Evolutionary conservation across 345 rosid species (phyloP).

Genomic region (Citropsis articulata): DNA sequence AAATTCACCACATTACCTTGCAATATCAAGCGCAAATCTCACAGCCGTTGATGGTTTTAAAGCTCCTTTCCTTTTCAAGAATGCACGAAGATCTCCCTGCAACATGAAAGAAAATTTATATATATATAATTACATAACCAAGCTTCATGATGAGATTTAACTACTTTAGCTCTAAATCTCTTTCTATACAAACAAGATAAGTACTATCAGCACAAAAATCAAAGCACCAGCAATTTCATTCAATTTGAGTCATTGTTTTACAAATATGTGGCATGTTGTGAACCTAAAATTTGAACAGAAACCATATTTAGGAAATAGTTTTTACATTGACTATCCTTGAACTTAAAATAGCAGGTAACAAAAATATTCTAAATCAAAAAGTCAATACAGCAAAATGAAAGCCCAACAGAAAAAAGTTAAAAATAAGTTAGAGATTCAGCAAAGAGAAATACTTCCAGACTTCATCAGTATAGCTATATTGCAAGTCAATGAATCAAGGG

Average conservation of each 20-base stretch:
- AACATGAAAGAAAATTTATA: constrained; percentile 6
- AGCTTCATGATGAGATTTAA: neutral
- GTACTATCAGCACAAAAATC: neutral
- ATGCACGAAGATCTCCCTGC: constrained; percentile 78
- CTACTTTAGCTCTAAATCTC: neutral
- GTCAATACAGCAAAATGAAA: neutral
- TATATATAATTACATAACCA: neutral
- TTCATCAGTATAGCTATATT: neutral
- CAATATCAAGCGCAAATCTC: constrained; percentile 88
- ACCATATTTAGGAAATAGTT: neutral
- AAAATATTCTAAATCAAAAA: neutral
- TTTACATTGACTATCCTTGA: neutral
- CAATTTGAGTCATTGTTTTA: neutral
- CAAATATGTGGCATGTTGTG: neutral
- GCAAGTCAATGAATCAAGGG: constrained; percentile 4
- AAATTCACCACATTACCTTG: constrained; percentile 50
- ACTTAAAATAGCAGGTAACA: neutral
- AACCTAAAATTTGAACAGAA: neutral
- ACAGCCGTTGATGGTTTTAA: constrained; percentile 55
- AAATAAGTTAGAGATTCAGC: neutral
- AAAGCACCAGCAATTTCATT: neutral
- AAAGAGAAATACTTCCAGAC: neutral
- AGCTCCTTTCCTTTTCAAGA: constrained; percentile 60
- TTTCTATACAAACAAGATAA: neutral
- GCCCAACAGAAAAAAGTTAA: neutral